These are phyloP conservation scores for Amanita muscaria DNA, from an alignment of 768 basidiomycete species.

Conservation along the genomic window DNA sequence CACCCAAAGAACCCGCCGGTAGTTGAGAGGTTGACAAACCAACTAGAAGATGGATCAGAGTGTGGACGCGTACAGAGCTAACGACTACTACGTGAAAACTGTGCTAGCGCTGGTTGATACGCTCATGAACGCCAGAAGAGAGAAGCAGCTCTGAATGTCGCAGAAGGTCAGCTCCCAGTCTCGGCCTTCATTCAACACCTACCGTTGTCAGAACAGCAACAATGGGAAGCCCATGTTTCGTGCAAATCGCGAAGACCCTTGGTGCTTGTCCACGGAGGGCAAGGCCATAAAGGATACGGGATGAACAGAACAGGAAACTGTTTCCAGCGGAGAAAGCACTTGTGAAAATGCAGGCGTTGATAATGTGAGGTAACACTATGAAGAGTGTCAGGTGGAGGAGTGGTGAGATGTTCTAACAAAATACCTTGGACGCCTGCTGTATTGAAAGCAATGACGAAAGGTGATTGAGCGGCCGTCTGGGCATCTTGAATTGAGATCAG, in stretches of 20 bases:
- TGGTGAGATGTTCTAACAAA: neutral
- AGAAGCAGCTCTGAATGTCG: conserved; percentile 33
- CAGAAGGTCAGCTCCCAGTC: no score
- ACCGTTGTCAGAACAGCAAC: conserved; percentile 28
- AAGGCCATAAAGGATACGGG: conserved; percentile 45
- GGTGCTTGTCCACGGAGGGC: conserved; percentile 45
- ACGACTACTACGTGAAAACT: conserved; percentile 41
- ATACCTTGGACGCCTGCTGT: conserved; percentile 63
- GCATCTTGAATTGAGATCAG: conserved; percentile 21
- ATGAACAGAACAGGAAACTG: conserved; percentile 50
- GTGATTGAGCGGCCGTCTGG: conserved; percentile 65
- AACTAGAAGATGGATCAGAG: conserved; percentile 32
- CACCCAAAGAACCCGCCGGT: conserved; percentile 64
- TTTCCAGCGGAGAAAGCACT: conserved; percentile 68
- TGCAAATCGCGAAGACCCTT: conserved; percentile 33
- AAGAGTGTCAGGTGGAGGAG: neutral
- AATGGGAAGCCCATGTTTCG: conserved; percentile 40
- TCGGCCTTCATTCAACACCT: no score
- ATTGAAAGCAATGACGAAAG: conserved; percentile 78
- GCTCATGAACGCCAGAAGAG: conserved; percentile 55
- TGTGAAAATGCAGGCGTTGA: conserved; percentile 68
- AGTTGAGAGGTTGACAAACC: conserved; percentile 63
- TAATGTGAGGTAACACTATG: conserved; percentile 50
- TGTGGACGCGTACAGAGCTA: neutral
- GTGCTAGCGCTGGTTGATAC: conserved; percentile 43